Conservation (phyloP, 805 yeast genomes). For the Soucietia sequanensis region DNA sequence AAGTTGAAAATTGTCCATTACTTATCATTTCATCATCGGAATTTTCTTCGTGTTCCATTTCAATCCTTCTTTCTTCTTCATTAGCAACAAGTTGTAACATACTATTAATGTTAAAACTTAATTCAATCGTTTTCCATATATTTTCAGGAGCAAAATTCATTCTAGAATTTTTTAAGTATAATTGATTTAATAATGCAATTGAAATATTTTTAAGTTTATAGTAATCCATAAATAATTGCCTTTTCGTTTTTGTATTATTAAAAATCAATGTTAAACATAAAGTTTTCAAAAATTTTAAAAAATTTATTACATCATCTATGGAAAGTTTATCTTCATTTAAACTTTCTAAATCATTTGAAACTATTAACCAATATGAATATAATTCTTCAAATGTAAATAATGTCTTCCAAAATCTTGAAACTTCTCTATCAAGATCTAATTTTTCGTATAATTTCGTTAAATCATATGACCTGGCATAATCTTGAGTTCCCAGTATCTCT, state of each 20-base stretch:
- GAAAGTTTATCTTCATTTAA: constrained; percentile 43
- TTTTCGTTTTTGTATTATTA: constrained; percentile 15
- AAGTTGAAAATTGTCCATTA: constrained; percentile 7
- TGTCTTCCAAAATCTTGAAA: constrained; percentile 27
- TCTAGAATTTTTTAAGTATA: constrained; percentile 66
- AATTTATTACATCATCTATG: constrained; percentile 33
- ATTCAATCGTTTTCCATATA: constrained; percentile 52
- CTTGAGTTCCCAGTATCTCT: constrained; percentile 4
- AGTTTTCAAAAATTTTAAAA: constrained; percentile 49
- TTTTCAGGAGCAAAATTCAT: constrained; percentile 45
- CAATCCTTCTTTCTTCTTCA: constrained; percentile 38
- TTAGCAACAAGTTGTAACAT: constrained; percentile 38
- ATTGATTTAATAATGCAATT: constrained; percentile 57
- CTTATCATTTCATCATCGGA: constrained; percentile 10
- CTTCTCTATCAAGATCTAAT: constrained; percentile 1
- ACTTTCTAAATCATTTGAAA: constrained; percentile 65
- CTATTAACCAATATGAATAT: constrained; percentile 63
- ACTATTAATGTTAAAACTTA: constrained; percentile 31
- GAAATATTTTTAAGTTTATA: constrained; percentile 32
- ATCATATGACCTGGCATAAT: constrained; percentile 11
- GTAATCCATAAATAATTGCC: constrained; percentile 6
- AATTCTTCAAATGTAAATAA: constrained; percentile 57
- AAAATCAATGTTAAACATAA: constrained; percentile 52
- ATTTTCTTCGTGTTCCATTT: constrained; percentile 11
- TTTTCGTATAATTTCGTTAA: constrained; percentile 7